Evolutionary conservation across 2,329 filamentous ascomycete genomes (phyloP).

Genomic region (Colletotrichum musae): DNA sequence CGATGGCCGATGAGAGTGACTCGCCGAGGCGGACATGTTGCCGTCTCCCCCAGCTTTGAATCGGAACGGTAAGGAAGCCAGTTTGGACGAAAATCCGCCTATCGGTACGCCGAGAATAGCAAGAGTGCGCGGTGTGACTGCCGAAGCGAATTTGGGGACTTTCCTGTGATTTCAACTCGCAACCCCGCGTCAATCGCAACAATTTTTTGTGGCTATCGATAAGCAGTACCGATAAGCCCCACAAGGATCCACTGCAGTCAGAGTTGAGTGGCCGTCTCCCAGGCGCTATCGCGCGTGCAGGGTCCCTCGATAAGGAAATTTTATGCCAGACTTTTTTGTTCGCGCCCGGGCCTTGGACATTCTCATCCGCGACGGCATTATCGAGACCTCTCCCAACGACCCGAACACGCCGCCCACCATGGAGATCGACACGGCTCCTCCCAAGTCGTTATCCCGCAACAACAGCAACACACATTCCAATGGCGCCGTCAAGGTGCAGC

Average conservation of each 20-base stretch:
- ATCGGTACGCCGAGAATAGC: slow-evolving; percentile 8
- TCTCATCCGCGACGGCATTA: not conserved
- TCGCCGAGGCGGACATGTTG: slow-evolving; percentile 81
- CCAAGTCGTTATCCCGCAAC: slow-evolving; percentile 52
- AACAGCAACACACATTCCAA: slow-evolving; percentile 57
- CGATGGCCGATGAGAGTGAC: slow-evolving; percentile 91
- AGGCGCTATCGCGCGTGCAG: slow-evolving; percentile 44
- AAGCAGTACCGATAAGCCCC: slow-evolving; percentile 53
- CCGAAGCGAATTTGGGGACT: slow-evolving; percentile 2
- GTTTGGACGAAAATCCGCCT: slow-evolving; percentile 53
- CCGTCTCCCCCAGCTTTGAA: slow-evolving; percentile 85
- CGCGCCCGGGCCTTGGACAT: slow-evolving; percentile 20
- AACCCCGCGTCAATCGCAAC: not conserved
- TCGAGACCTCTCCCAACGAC: not conserved
- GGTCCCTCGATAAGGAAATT: slow-evolving; percentile 35
- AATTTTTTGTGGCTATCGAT: slow-evolving; percentile 8
- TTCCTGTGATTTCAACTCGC: not conserved
- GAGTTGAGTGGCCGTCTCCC: slow-evolving; percentile 41
- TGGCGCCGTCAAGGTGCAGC: slow-evolving; percentile 66
- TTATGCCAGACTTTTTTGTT: slow-evolving; percentile 26
- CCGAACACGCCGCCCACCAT: slow-evolving; percentile 46
- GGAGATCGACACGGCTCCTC: slow-evolving; percentile 53
- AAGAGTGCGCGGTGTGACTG: slow-evolving; percentile 48
- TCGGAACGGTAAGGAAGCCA: slow-evolving; percentile 84
- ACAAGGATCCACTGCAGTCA: slow-evolving; percentile 42